A percentile compares a stretch with the other conserved stretches of the same genome.
Evolutionary conservation across 306 rosid species (phyloP).

Genomic region (Ochetophila trinervis): DNA sequence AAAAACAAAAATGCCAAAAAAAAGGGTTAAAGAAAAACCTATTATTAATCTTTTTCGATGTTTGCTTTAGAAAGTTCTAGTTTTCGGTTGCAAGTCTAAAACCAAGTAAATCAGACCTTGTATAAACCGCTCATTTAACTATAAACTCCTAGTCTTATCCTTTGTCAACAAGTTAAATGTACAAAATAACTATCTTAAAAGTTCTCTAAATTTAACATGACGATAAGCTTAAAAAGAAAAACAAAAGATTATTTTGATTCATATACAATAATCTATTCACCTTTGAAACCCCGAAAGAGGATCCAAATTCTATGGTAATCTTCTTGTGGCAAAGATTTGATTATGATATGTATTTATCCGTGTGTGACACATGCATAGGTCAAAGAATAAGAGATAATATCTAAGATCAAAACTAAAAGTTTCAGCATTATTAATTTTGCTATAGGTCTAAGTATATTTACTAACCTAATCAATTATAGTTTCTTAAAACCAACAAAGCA

Average conservation of each 20-base stretch:
- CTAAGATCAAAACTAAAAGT: constrained; percentile 38
- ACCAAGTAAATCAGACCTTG: constrained; percentile 11
- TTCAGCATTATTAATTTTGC: constrained; percentile 23
- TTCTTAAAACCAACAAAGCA: constrained; percentile 11
- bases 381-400: constrained; percentile 27
- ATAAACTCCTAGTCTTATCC: constrained; percentile 23
- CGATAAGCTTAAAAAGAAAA: constrained; percentile 25
- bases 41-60: neutral
- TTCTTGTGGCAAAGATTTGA: constrained; percentile 3
- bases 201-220: constrained; percentile 16
- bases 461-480: neutral
- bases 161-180: constrained; percentile 23
- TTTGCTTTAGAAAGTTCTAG: neutral
- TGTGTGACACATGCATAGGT: constrained; percentile 30
- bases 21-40: neutral
- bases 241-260: neutral
- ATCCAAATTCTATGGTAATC: neutral
- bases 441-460: neutral
- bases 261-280: constrained; percentile 11
- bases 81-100: constrained; percentile 1
- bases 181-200: constrained; percentile 1
- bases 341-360: constrained; percentile 1
- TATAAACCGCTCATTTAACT: constrained; percentile 25
- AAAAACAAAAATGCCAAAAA: neutral
- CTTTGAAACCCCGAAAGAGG: constrained; percentile 16